phyloP scores from a whole-genome alignment of 2,329 filamentous ascomycete species.

The Aspergillus ochraceoroseus region DNA sequence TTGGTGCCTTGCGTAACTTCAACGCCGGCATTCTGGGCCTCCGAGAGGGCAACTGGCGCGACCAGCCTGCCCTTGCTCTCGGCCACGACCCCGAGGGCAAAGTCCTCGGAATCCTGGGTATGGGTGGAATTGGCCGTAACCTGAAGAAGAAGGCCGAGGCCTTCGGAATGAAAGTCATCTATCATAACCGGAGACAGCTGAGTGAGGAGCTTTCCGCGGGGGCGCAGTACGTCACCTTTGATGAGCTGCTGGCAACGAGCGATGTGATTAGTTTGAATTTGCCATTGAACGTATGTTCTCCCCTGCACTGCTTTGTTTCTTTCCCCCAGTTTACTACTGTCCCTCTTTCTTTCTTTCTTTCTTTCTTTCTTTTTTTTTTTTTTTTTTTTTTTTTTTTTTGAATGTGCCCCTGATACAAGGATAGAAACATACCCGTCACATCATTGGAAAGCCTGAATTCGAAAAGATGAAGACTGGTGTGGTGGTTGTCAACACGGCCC shows the following conservation, averaged over 20 bases:
- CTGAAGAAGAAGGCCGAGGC: slow-evolving; percentile 67
- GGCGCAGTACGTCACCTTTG: slow-evolving; percentile 56
- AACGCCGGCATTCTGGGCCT: slow-evolving; percentile 61
- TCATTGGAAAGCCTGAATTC: slow-evolving; percentile 67
- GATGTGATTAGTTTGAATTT: slow-evolving; percentile 78
- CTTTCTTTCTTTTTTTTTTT: too few relatives aligned
- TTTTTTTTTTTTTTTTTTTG: too few relatives aligned
- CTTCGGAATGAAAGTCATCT: slow-evolving; percentile 71
- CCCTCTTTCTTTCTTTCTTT: background rate
- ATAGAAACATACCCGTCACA: slow-evolving; percentile 65
- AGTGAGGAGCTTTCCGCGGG: slow-evolving; percentile 47
- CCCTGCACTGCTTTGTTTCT: slow-evolving; percentile 1
- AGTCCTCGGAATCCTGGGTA: slow-evolving; percentile 72
- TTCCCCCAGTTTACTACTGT: slow-evolving; percentile 1
- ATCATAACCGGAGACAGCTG: slow-evolving; percentile 66
- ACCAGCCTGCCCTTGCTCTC: slow-evolving; percentile 49
- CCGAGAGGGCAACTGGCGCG: slow-evolving; percentile 64
- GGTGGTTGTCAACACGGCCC: slow-evolving; percentile 75
- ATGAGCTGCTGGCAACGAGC: slow-evolving; percentile 63
- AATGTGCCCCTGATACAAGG: background rate
- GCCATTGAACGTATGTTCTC: slow-evolving; percentile 66
- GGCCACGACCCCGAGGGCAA: slow-evolving; percentile 78
- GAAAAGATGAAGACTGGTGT: slow-evolving; percentile 71
- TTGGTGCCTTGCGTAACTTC: slow-evolving; percentile 73
- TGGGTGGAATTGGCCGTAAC: slow-evolving; percentile 80